A percentile compares a stretch with the other conserved stretches of the same genome.
phyloP scores from a whole-genome alignment of 257 asterid genomes.

The Buddleja alternifolia region DNA sequence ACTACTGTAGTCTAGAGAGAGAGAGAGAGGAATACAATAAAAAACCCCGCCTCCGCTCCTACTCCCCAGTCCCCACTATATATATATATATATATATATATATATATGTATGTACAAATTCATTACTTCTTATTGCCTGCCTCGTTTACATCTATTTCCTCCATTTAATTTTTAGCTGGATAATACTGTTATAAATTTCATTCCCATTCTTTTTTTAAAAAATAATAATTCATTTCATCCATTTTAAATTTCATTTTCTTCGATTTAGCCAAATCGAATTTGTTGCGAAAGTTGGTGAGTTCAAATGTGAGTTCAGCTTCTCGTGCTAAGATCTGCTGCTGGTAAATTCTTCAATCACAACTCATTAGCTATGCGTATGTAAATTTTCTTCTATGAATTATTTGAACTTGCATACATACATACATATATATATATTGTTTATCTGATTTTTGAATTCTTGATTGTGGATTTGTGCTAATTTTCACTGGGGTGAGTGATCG shows the following conservation, averaged over 20 bases:
- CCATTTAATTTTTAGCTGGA: slow-evolving; percentile 20
- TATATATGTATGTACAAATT: too few species aligned
- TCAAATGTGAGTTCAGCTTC: slow-evolving; percentile 58
- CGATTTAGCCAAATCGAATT: slow-evolving; percentile 24
- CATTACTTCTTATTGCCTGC: neutral
- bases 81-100: too few species aligned
- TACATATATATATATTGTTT: slow-evolving; percentile 6
- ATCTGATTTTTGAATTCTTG: slow-evolving; percentile 14
- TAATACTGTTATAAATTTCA: slow-evolving; percentile 31
- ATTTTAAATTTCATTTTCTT: neutral
- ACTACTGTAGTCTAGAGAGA: too few species aligned
- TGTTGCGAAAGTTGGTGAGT: slow-evolving; percentile 38
- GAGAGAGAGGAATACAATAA: too few species aligned
- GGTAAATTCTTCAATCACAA: slow-evolving; percentile 57
- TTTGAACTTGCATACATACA: slow-evolving; percentile 21
- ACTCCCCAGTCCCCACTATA: slow-evolving; percentile 29
- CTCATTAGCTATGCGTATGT: slow-evolving; percentile 24
- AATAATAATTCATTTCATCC: too few species aligned
- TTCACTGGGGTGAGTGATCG: slow-evolving; percentile 30
- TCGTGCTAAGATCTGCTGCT: slow-evolving; percentile 64
- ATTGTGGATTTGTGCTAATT: slow-evolving; percentile 34
- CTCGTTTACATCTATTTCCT: slow-evolving; percentile 41
- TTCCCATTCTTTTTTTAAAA: neutral
- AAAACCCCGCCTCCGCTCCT: slow-evolving; percentile 67
- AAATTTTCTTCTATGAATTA: slow-evolving; percentile 19